Conservation (phyloP, 768 basidiomycete species). For the Podaxis sp. region DNA sequence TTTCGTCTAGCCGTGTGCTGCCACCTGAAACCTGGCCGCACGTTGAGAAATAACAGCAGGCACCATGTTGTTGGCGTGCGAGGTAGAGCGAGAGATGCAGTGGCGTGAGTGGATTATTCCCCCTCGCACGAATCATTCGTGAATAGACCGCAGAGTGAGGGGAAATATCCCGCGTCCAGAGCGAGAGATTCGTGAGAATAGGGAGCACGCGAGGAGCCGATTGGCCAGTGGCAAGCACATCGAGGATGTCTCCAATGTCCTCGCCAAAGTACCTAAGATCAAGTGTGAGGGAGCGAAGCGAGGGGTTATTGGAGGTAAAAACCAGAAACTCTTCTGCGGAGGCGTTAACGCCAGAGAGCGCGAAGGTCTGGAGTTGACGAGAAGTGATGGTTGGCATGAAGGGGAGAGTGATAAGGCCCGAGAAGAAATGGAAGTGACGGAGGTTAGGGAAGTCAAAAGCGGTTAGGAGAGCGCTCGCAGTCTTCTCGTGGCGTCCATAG, state of each 20-base stretch:
- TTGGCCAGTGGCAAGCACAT: neutral
- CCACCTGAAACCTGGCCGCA: neutral
- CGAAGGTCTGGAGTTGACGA: slow-evolving; percentile 2
- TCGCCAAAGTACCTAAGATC: slow-evolving; percentile 9
- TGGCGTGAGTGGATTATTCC: neutral
- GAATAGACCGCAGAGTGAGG: neutral
- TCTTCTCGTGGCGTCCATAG: slow-evolving; percentile 10
- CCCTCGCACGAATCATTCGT: slow-evolving; percentile 1
- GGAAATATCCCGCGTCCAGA: slow-evolving; percentile 9
- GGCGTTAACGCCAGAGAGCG: slow-evolving; percentile 1
- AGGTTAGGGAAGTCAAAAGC: slow-evolving; percentile 10
- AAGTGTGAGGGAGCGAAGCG: slow-evolving; percentile 6
- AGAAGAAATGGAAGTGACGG: slow-evolving; percentile 15
- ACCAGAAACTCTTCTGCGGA: neutral
- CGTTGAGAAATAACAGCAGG: slow-evolving; percentile 4
- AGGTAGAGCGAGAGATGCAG: neutral
- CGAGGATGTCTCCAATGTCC: neutral
- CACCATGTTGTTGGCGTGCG: slow-evolving; percentile 6
- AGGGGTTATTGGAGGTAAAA: neutral
- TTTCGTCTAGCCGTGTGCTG: slow-evolving; percentile 1
- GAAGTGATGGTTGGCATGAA: slow-evolving; percentile 8
- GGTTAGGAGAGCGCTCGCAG: slow-evolving; percentile 7
- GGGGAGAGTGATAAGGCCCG: slow-evolving; percentile 11
- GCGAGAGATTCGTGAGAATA: neutral
- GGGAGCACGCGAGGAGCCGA: neutral